phyloP scores from a whole-genome alignment of 495 filamentous ascomycete species.

The Achaetomiella virescens region DNA sequence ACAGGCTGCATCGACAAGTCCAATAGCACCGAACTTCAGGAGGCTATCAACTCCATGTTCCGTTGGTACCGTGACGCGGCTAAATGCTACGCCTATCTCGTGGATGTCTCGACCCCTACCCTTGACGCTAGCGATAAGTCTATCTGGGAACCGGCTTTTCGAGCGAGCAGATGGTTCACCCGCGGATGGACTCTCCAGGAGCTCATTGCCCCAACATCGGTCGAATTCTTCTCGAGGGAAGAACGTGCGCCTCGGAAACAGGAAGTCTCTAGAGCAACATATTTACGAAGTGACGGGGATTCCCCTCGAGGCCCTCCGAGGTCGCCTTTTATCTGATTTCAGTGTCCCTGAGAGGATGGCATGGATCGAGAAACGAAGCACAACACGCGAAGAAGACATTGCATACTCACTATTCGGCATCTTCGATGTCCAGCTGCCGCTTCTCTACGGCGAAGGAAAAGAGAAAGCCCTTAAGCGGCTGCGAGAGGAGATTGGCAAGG shows the following conservation, averaged over 20 bases:
- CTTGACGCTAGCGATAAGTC: background rate
- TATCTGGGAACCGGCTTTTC: background rate
- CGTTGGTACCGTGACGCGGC: slow-evolving; percentile 28
- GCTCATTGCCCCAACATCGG: background rate
- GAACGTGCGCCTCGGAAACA: background rate
- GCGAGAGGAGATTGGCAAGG: no score
- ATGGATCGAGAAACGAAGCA: background rate
- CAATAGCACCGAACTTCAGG: slow-evolving; percentile 32
- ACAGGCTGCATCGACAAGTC: slow-evolving; percentile 39
- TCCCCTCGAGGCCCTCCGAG: background rate
- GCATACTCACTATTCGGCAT: slow-evolving; percentile 4
- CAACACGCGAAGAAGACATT: background rate
- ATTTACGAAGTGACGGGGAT: background rate
- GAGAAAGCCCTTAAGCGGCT: no score
- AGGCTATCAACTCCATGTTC: slow-evolving; percentile 45
- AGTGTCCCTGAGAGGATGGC: background rate
- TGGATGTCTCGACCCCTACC: no score
- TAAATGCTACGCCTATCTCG: slow-evolving; percentile 28
- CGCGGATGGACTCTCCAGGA: no score
- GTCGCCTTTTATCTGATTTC: background rate
- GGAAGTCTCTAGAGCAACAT: background rate
- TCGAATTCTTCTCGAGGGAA: background rate
- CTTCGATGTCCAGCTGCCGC: background rate
- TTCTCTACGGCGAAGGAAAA: slow-evolving; percentile 4
- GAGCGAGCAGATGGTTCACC: background rate